These are phyloP conservation scores for Cryphonectria japonica DNA, from an alignment of 2,329 filamentous ascomycete genomes.

Conservation along the genomic window DNA sequence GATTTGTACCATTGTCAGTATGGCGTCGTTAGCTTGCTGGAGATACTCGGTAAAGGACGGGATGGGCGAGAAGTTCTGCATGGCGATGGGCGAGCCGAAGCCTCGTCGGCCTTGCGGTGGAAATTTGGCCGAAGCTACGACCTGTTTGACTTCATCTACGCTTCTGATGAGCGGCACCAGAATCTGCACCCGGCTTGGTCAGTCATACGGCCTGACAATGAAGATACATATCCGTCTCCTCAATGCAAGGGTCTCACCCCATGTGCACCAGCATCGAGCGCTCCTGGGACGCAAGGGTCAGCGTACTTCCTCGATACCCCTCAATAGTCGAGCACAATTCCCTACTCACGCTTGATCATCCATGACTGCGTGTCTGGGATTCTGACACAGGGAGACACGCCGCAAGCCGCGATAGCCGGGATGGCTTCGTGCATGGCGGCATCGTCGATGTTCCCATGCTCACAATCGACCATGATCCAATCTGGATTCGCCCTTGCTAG, in stretches of 20 bases:
- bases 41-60: slow-evolving; percentile 60
- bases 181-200: slow-evolving; percentile 38
- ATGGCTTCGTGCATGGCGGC: slow-evolving; percentile 62
- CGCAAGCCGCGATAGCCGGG: slow-evolving; percentile 58
- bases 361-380: slow-evolving; percentile 60
- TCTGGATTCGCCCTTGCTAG: slow-evolving; percentile 67
- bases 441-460: slow-evolving; percentile 61
- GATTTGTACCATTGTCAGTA: slow-evolving; percentile 70
- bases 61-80: slow-evolving; percentile 51
- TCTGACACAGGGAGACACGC: slow-evolving; percentile 59
- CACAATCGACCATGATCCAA: slow-evolving; percentile 67
- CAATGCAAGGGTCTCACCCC: slow-evolving; percentile 45
- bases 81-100: slow-evolving; percentile 59
- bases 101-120: slow-evolving; percentile 58
- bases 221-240: background rate
- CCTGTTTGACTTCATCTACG: slow-evolving; percentile 53
- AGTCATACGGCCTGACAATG: background rate
- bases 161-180: slow-evolving; percentile 59
- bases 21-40: slow-evolving; percentile 57
- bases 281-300: slow-evolving; percentile 45
- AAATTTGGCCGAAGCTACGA: slow-evolving; percentile 59
- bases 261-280: slow-evolving; percentile 61
- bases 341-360: slow-evolving; percentile 58
- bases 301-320: slow-evolving; percentile 2
- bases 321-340: too few species aligned